Base-by-base conservation (phyloP, 1,139 yeast species). In the Sporopachydermia cereana region DNA sequence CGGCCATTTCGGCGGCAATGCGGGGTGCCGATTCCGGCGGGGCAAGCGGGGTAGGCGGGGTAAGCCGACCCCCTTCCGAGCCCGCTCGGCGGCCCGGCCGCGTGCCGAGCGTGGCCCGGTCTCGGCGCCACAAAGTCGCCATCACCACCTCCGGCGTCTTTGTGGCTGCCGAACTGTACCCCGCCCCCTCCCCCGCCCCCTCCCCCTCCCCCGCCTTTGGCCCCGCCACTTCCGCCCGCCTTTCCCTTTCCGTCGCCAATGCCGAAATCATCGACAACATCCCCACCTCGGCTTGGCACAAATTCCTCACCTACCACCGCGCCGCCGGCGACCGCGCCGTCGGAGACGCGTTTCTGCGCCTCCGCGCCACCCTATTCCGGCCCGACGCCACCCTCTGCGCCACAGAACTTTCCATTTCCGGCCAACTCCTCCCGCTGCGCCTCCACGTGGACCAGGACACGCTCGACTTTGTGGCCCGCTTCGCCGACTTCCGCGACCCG, bases 391-490 rank as follows among this genome's bases (percentile, higher is more conserved):
- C 66, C 14, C 57, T 86, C 41, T 79, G 82, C 12, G 80, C 88
- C 2, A 72, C 84, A 0, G 98, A 93, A 56, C 63, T 82, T 17
- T 66, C 77, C 2, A 55, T 85, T 46, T 65, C 70, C 36, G 67
- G 81, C 1, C 63, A 71, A 2, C 62, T 85, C 0, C 65, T 84
- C 30, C 98, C 98, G 0, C 56, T 91, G 39, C 66, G 96, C 45
- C 60, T 93, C 20, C 88, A 86, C 57, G 78, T 91, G 39, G 98
- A 93, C 60, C 98, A 91, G 60, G 97, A 91, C 56, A 84, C 96
- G 0, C 67, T 88, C 23, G 96, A 88, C 47, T 89, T 91, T 55
- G 53, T 88, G 42, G 74, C 77, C 0, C 67, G 96, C 42, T 91
- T 86, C 61, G 77, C 83, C 44, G 88, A 80, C 48, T 91, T 91